Conservation (phyloP, 768 basidiomycete genomes). For the Boletus rex-veris region DNA sequence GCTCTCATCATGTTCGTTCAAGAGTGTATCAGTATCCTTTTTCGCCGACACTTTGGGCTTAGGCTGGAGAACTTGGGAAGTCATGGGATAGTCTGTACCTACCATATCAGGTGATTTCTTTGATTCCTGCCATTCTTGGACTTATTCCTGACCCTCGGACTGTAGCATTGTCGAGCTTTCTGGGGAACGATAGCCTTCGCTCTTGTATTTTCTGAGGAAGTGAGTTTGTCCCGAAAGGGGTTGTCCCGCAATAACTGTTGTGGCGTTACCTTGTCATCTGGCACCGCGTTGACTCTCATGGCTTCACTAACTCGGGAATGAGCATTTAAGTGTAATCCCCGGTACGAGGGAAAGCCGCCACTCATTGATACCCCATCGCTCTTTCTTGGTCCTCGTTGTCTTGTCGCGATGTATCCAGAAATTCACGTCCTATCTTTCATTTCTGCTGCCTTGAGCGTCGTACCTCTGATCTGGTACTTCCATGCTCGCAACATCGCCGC, state of each 20-base stretch:
- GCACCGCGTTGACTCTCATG: background rate
- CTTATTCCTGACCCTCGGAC: slow-evolving; percentile 14
- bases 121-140: slow-evolving; percentile 24
- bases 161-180: background rate
- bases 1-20: slow-evolving; percentile 3
- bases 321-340: slow-evolving; percentile 15
- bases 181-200: slow-evolving; percentile 4
- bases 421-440: slow-evolving; percentile 44
- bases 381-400: slow-evolving; percentile 6
- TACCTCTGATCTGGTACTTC: slow-evolving; percentile 41
- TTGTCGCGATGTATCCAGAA: slow-evolving; percentile 25
- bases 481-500: slow-evolving; percentile 42
- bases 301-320: background rate
- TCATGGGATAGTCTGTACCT: slow-evolving; percentile 13
- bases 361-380: slow-evolving; percentile 16
- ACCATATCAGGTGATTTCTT: slow-evolving; percentile 29
- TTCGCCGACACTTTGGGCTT: background rate
- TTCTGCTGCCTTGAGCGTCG: slow-evolving; percentile 39
- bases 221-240: slow-evolving; percentile 19
- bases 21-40: slow-evolving; percentile 17
- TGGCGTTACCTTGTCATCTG: slow-evolving; percentile 19
- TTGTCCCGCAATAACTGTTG: background rate
- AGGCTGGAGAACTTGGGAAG: no score
- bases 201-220: slow-evolving; percentile 28
- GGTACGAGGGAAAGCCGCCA: background rate